Percentiles rank a stretch among this genome's conserved stretches.
Evolutionary conservation across 306 rosid genomes (phyloP).

Genomic region (Cicer judaicum): DNA sequence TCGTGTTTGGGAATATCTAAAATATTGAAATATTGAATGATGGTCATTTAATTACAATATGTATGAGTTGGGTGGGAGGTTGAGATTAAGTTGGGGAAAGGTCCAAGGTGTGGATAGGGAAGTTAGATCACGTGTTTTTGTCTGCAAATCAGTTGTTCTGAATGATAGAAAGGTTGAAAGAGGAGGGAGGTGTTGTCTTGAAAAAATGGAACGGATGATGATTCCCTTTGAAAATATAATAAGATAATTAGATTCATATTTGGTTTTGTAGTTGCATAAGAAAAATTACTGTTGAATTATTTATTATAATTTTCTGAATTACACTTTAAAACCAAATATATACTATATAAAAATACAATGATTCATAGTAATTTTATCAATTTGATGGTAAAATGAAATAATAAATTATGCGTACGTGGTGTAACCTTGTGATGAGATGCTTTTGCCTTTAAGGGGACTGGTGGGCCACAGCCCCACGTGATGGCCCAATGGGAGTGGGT

Average conservation of each 20-base stretch:
- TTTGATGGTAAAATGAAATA: no score
- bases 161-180: conserved; percentile 41
- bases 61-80: conserved; percentile 46
- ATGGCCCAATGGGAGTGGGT: conserved; percentile 57
- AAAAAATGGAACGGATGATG: conserved; percentile 55
- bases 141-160: conserved; percentile 63
- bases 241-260: no score
- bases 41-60: neutral
- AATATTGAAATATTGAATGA: neutral
- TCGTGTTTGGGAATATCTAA: neutral
- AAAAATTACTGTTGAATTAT: no score
- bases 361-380: no score
- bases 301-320: no score
- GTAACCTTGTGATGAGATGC: conserved; percentile 56
- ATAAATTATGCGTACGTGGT: conserved; percentile 31
- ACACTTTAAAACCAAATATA: no score
- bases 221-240: conserved; percentile 22
- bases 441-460: conserved; percentile 55
- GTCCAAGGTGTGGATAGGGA: conserved; percentile 63
- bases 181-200: conserved; percentile 44
- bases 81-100: conserved; percentile 58
- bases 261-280: no score
- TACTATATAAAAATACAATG: no score
- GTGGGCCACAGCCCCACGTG: conserved; percentile 88
- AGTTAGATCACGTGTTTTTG: conserved; percentile 88